These are phyloP conservation scores for Schizothecium vesticola DNA, from an alignment of 495 filamentous ascomycete species.

Conservation along the genomic window DNA sequence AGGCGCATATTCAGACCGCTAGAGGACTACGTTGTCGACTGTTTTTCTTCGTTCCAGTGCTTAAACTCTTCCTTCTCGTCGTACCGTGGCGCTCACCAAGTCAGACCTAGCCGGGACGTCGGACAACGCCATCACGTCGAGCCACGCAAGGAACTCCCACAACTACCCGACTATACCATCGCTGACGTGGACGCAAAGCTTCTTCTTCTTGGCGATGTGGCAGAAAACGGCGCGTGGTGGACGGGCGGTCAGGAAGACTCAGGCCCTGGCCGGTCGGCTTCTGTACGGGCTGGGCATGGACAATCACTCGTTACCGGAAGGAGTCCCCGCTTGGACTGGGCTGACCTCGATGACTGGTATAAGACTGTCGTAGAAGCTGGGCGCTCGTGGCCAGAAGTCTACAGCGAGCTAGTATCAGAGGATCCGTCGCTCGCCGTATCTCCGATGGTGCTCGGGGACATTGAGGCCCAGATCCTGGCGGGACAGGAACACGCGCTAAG, in stretches of 20 bases:
- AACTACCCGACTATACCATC: slow-evolving; percentile 27
- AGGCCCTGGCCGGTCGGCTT: slow-evolving; percentile 29
- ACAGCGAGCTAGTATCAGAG: slow-evolving; percentile 38
- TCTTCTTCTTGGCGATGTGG: slow-evolving; percentile 70
- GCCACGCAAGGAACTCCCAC: slow-evolving; percentile 23
- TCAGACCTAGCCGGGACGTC: slow-evolving; percentile 7
- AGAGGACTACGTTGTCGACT: slow-evolving; percentile 67
- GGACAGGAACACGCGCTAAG: slow-evolving; percentile 63
- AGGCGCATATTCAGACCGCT: slow-evolving; percentile 60
- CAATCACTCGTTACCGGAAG: slow-evolving; percentile 50
- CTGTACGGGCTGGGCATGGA: slow-evolving; percentile 30
- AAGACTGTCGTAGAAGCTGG: slow-evolving; percentile 56
- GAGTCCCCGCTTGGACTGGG: slow-evolving; percentile 74
- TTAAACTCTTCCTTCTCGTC: slow-evolving; percentile 68
- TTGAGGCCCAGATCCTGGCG: slow-evolving; percentile 58
- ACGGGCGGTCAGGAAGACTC: slow-evolving; percentile 51
- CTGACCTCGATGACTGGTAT: slow-evolving; percentile 69
- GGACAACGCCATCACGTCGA: slow-evolving; percentile 17
- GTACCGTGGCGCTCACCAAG: slow-evolving; percentile 29
- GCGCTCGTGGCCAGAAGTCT: slow-evolving; percentile 52
- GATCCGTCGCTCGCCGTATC: slow-evolving; percentile 19
- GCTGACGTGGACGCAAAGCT: slow-evolving; percentile 66
- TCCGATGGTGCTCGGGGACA: slow-evolving; percentile 35
- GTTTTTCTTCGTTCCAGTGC: slow-evolving; percentile 63
- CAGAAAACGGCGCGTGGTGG: slow-evolving; percentile 85